Evolutionary conservation across 2,329 filamentous ascomycete genomes (phyloP).

Genomic region (Didymella exigua): DNA sequence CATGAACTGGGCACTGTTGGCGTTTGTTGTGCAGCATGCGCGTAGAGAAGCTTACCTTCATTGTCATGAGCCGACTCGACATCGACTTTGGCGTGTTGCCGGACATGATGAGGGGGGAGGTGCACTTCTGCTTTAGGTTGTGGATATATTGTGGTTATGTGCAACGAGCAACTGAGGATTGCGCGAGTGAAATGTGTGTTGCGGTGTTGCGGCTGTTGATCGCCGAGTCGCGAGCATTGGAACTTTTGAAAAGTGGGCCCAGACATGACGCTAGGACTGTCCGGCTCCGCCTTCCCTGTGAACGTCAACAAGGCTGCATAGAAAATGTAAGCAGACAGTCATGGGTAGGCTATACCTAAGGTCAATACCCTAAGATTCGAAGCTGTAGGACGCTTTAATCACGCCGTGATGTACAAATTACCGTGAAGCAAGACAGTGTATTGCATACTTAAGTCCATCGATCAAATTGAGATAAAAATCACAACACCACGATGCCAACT

Average conservation of each 20-base stretch:
- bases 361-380: no score
- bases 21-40: constrained; percentile 2
- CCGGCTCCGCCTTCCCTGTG: constrained; percentile 1
- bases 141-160: neutral
- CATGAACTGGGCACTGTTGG: constrained; percentile 70
- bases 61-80: constrained; percentile 86
- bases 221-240: neutral
- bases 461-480: no score
- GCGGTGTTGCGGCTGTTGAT: neutral
- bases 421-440: no score
- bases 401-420: no score
- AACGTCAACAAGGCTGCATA: neutral
- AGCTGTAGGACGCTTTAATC: no score
- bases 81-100: constrained; percentile 63
- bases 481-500: no score
- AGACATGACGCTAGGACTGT: constrained; percentile 6
- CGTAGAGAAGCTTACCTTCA: constrained; percentile 65
- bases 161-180: neutral
- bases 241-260: constrained; percentile 6
- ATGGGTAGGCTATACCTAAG: no score
- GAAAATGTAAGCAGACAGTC: no score
- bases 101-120: constrained; percentile 30
- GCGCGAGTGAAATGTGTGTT: neutral
- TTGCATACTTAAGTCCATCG: no score
- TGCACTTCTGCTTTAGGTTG: neutral